Percentiles rank a stretch among this genome's conserved stretches.
Evolutionary conservation across 2,329 filamentous ascomycete genomes (phyloP).

Genomic region (Aspergillus sp.): DNA sequence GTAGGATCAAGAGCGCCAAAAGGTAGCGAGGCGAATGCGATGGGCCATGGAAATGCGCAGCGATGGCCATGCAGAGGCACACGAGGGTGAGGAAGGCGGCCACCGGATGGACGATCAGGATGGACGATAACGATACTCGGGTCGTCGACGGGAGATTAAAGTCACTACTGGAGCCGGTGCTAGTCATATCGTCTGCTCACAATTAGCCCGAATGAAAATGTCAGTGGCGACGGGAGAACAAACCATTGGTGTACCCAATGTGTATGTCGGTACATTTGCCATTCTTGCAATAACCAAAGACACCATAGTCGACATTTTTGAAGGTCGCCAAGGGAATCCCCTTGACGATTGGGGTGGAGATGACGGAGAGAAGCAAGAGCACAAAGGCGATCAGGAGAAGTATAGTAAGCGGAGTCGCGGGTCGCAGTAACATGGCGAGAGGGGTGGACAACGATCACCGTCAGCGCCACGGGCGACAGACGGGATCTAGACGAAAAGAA

Average conservation of each 20-base stretch:
- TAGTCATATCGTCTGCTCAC: conserved; percentile 32
- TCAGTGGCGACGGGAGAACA: conserved; percentile 32
- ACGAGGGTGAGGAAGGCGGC: conserved; percentile 82
- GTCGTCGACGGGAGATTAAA: conserved; percentile 65
- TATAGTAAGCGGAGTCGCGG: conserved; percentile 85
- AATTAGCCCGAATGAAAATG: conserved; percentile 5
- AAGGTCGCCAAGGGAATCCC: conserved; percentile 79
- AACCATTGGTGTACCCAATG: conserved; percentile 84
- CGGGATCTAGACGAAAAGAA: neutral
- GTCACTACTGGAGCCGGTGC: conserved; percentile 46
- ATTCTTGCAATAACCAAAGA: conserved; percentile 81
- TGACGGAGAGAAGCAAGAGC: conserved; percentile 76
- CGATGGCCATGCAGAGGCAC: conserved; percentile 74
- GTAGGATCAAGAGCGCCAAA: conserved; percentile 78
- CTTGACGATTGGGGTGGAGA: conserved; percentile 89
- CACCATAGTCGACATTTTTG: conserved; percentile 76
- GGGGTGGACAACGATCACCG: conserved; percentile 8
- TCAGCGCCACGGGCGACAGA: conserved; percentile 4
- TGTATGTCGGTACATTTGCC: conserved; percentile 66
- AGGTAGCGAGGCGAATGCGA: conserved; percentile 89
- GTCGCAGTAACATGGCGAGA: conserved; percentile 70
- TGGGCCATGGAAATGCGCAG: conserved; percentile 81
- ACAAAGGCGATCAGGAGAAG: conserved; percentile 82
- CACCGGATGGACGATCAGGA: conserved; percentile 89
- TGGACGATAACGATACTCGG: conserved; percentile 71